These are phyloP conservation scores for Diaporthe capsici DNA, from an alignment of 2,329 filamentous ascomycete species.

Conservation along the genomic window DNA sequence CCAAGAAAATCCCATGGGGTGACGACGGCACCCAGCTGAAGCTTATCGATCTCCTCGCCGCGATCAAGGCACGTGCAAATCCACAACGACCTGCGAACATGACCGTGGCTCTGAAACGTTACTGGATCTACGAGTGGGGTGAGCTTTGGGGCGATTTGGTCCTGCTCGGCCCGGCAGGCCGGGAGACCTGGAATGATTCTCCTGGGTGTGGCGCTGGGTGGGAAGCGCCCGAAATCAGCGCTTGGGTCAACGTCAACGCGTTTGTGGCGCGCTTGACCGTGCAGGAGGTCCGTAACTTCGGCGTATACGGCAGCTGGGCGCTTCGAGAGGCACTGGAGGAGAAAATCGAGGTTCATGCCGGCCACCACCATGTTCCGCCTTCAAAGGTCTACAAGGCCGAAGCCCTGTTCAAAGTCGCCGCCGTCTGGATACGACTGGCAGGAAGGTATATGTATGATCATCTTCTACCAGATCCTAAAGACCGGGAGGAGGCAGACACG, in stretches of 20 bases:
- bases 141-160: not conserved
- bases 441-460: not conserved
- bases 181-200: conserved; percentile 43
- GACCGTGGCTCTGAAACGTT: not conserved
- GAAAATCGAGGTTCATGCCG: not conserved
- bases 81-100: conserved; percentile 36
- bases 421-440: conserved; percentile 24
- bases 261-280: conserved; percentile 42
- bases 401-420: conserved; percentile 12
- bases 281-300: conserved; percentile 9
- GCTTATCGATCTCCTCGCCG: conserved; percentile 39
- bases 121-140: conserved; percentile 9
- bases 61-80: conserved; percentile 42
- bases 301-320: conserved; percentile 21
- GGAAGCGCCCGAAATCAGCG: conserved; percentile 39
- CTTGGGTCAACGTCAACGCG: conserved; percentile 42
- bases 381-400: conserved; percentile 18
- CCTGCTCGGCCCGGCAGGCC: conserved; percentile 38
- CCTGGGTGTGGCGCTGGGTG: conserved; percentile 42
- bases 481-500: not conserved
- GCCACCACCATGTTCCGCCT: not conserved
- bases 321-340: not conserved
- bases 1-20: conserved; percentile 43
- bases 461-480: not conserved
- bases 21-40: conserved; percentile 35